Evolutionary conservation across 345 rosid species (phyloP).

Genomic region (Litchi chinensis): DNA sequence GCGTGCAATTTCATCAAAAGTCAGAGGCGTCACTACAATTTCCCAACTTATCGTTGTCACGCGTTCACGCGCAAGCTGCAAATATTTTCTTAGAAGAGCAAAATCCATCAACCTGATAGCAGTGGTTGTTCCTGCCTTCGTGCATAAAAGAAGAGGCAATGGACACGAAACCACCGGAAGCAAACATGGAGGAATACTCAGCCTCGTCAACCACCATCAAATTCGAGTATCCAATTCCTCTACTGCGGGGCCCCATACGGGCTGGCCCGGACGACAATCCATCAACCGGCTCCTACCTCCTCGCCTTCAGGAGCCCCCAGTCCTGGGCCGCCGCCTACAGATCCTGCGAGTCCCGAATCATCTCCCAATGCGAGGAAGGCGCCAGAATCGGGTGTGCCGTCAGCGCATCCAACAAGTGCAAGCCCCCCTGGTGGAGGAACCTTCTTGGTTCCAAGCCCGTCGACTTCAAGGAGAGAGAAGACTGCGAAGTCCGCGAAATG

Average conservation of each 20-base stretch:
- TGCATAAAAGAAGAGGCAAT: neutral
- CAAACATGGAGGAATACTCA: slow-evolving; percentile 55
- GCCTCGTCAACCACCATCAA: slow-evolving; percentile 54
- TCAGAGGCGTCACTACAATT: no score
- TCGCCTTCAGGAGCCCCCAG: slow-evolving; percentile 61
- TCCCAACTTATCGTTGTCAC: no score
- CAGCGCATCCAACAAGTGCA: slow-evolving; percentile 68
- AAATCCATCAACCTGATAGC: no score
- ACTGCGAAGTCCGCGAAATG: slow-evolving; percentile 79
- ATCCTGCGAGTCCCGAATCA: slow-evolving; percentile 46
- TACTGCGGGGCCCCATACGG: slow-evolving; percentile 66
- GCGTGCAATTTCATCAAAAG: no score
- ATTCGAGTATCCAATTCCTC: slow-evolving; percentile 60
- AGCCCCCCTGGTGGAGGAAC: slow-evolving; percentile 79
- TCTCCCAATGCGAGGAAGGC: slow-evolving; percentile 74
- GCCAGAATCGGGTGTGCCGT: slow-evolving; percentile 88
- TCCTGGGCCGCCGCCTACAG: slow-evolving; percentile 67
- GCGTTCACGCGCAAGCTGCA: no score
- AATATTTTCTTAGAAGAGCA: no score
- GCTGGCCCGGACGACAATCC: slow-evolving; percentile 48
- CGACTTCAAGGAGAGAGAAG: slow-evolving; percentile 64
- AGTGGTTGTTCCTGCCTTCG: no score
- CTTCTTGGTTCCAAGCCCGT: slow-evolving; percentile 33
- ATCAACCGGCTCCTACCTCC: slow-evolving; percentile 48
- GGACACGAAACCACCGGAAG: neutral